Conservation (phyloP, 345 rosid genomes). For the Aquilaria malaccensis region DNA sequence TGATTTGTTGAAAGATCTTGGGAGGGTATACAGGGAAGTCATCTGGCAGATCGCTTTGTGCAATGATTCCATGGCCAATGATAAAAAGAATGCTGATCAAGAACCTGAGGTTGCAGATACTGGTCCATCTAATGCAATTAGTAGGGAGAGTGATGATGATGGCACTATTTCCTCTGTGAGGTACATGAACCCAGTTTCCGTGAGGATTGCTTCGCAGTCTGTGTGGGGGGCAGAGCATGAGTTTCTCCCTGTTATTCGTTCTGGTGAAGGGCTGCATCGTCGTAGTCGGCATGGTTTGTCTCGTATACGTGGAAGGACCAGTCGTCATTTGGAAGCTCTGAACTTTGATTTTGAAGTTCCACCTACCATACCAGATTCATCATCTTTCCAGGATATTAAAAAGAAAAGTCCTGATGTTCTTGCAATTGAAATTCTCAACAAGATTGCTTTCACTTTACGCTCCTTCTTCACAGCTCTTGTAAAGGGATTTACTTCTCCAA, state of each 20-base stretch:
- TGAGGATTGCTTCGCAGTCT: conserved; percentile 67
- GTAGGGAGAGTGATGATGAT: conserved; percentile 88
- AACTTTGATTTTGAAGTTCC: conserved; percentile 60
- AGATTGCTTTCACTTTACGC: conserved; percentile 62
- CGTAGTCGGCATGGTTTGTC: conserved; percentile 82
- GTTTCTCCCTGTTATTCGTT: conserved; percentile 65
- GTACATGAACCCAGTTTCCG: conserved; percentile 71
- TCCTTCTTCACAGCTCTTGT: conserved; percentile 81
- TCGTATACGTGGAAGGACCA: conserved; percentile 80
- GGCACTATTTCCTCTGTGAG: conserved; percentile 54
- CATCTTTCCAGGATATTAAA: conserved; percentile 54
- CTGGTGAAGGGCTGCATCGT: conserved; percentile 71
- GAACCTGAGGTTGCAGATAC: conserved; percentile 51
- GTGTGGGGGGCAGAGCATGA: conserved; percentile 82
- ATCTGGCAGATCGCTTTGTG: conserved; percentile 84
- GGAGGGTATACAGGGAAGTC: conserved; percentile 61
- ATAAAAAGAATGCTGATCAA: conserved; percentile 44
- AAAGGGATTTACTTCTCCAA: conserved; percentile 81
- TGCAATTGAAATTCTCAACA: conserved; percentile 59
- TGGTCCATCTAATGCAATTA: conserved; percentile 49
- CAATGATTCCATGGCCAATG: conserved; percentile 68
- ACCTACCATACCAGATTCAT: conserved; percentile 45
- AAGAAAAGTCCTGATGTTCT: conserved; percentile 76
- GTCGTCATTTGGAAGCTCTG: conserved; percentile 73
- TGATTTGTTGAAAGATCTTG: conserved; percentile 82